phyloP scores from a whole-genome alignment of 306 rosid genomes.

The Gastrolobium villosum region DNA sequence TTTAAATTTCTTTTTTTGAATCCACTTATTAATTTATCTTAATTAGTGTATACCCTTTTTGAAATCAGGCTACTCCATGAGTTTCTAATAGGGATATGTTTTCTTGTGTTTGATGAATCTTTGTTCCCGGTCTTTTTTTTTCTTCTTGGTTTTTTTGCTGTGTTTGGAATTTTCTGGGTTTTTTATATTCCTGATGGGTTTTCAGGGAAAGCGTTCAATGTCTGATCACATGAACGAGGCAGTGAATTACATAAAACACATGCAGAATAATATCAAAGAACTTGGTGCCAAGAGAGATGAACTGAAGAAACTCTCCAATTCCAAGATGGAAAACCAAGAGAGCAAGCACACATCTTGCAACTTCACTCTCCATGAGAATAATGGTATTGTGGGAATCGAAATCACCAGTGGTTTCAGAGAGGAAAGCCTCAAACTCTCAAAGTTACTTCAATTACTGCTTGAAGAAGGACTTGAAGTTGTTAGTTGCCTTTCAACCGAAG shows the following conservation, averaged over 20 bases:
- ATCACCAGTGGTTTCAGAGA: constrained; percentile 45
- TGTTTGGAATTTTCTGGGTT: not conserved
- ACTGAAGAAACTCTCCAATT: constrained; percentile 47
- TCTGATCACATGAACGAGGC: constrained; percentile 74
- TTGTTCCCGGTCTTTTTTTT: not conserved
- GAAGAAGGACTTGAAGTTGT: constrained; percentile 61
- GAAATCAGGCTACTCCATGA: not conserved
- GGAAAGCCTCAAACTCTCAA: constrained; percentile 49
- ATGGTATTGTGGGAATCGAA: constrained; percentile 57
- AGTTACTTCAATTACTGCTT: constrained; percentile 50
- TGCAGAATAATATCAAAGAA: constrained; percentile 56
- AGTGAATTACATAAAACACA: constrained; percentile 65
- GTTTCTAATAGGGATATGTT: not conserved
- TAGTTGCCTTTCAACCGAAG: constrained; percentile 55
- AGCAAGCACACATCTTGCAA: constrained; percentile 16
- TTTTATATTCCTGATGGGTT: constrained; percentile 28
- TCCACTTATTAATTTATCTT: not conserved
- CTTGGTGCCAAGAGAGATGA: constrained; percentile 58
- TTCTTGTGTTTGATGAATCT: not conserved
- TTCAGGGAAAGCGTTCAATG: constrained; percentile 83
- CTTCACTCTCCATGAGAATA: constrained; percentile 52
- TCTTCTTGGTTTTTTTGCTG: not conserved
- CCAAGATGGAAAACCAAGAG: constrained; percentile 12
- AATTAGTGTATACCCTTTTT: constrained; percentile 24
- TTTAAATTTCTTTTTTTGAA: not conserved